These are phyloP conservation scores for Ascochyta rabiei DNA, from an alignment of 2,329 filamentous ascomycete species.

Conservation along the genomic window DNA sequence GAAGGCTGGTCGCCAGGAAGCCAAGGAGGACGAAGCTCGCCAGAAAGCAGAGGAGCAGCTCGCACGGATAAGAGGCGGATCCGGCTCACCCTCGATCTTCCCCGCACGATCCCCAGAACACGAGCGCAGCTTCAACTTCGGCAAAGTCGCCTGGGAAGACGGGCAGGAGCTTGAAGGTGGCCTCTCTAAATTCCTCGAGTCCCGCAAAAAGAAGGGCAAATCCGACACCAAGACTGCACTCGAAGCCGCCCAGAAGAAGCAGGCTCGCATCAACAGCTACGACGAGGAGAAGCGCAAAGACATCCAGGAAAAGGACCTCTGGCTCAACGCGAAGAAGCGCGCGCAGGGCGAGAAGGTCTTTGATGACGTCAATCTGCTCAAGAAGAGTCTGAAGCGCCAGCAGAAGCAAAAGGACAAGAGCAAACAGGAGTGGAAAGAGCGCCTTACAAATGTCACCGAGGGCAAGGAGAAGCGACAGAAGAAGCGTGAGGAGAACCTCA, in stretches of 20 bases:
- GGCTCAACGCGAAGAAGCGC: constrained; percentile 87
- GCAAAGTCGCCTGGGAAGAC: constrained; percentile 87
- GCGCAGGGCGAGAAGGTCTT: constrained; percentile 88
- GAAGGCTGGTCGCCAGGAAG: constrained; percentile 78
- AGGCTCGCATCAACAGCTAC: constrained; percentile 75
- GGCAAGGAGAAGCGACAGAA: constrained; percentile 57
- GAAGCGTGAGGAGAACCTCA: constrained; percentile 61
- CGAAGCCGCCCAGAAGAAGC: constrained; percentile 84
- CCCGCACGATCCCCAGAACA: constrained; percentile 54
- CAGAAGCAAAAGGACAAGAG: constrained; percentile 90
- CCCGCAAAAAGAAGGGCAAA: constrained; percentile 78
- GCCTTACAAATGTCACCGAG: constrained; percentile 53
- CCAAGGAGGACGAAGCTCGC: constrained; percentile 78
- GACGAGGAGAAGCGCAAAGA: constrained; percentile 82
- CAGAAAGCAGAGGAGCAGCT: constrained; percentile 62
- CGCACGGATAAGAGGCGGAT: constrained; percentile 63
- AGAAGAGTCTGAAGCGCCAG: constrained; percentile 94
- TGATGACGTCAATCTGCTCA: constrained; percentile 80
- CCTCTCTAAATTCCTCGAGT: constrained; percentile 65
- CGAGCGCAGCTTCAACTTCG: constrained; percentile 81
- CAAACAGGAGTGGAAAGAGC: constrained; percentile 76
- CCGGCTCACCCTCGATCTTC: constrained; percentile 61
- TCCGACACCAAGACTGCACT: constrained; percentile 86
- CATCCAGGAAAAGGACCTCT: constrained; percentile 90
- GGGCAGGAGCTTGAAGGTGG: constrained; percentile 79